Conservation (phyloP, 2,329 filamentous ascomycete species). For the Botrytis sinoallii region DNA sequence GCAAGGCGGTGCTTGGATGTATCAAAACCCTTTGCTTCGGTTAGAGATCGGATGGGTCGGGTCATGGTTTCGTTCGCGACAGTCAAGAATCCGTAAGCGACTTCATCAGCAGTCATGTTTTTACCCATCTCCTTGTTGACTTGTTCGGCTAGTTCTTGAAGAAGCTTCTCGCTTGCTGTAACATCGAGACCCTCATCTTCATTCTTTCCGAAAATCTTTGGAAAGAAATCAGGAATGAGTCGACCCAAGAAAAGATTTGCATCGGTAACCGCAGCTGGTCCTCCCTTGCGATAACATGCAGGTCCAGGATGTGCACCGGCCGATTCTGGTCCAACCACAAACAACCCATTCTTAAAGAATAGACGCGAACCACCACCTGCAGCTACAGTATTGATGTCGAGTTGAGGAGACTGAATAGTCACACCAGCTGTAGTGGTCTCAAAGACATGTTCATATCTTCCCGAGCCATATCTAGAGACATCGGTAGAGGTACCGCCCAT, state of each 20-base stretch:
- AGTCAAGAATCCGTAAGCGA: constrained; percentile 84
- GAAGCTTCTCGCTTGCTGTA: constrained; percentile 69
- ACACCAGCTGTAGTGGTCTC: constrained; percentile 77
- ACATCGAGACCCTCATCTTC: constrained; percentile 78
- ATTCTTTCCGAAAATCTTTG: constrained; percentile 89
- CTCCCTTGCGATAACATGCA: constrained; percentile 85
- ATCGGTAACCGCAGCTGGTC: constrained; percentile 85
- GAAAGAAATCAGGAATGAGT: constrained; percentile 86
- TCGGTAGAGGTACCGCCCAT: constrained; percentile 95
- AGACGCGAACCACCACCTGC: constrained; percentile 50
- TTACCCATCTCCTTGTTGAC: constrained; percentile 74
- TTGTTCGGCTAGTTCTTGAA: constrained; percentile 71
- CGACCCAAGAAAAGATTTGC: constrained; percentile 84
- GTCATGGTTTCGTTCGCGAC: constrained; percentile 93
- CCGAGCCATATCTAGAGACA: constrained; percentile 79
- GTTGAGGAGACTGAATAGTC: constrained; percentile 73
- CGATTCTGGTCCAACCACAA: constrained; percentile 64
- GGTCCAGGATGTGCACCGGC: constrained; percentile 77
- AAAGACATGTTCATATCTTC: constrained; percentile 68
- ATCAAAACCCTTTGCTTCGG: constrained; percentile 88
- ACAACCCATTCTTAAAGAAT: constrained; percentile 67
- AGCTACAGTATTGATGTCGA: constrained; percentile 69
- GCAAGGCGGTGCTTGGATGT: constrained; percentile 87
- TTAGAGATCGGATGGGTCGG: constrained; percentile 82
- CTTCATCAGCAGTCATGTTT: constrained; percentile 74